Conservation (phyloP, 83 land plant genomes). For the Picea abies region DNA sequence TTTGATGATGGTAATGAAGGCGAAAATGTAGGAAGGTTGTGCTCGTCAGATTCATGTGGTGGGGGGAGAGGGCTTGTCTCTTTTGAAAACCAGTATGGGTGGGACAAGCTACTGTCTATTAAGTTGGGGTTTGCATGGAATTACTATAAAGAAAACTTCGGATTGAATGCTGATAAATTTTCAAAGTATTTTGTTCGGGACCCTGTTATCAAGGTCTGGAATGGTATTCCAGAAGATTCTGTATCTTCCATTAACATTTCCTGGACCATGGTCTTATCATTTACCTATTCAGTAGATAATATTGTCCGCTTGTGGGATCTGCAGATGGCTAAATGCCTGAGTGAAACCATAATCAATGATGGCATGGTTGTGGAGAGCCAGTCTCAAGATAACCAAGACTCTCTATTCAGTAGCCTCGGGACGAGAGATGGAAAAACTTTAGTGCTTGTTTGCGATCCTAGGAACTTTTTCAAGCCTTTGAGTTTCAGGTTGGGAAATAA, state of each 20-base stretch:
- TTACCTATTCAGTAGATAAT: not conserved
- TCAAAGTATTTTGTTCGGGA: not conserved
- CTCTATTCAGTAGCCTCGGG: not conserved
- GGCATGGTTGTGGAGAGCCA: not conserved
- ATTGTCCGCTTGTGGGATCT: not conserved
- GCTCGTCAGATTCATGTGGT: not conserved
- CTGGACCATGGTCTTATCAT: too few relatives aligned
- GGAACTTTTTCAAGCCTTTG: not conserved
- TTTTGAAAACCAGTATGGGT: not conserved
- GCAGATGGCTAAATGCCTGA: not conserved
- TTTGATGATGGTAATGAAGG: not conserved
- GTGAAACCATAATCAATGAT: not conserved
- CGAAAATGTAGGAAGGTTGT: not conserved
- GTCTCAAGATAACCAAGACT: not conserved
- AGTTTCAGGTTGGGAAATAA: not conserved
- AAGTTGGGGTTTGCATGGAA: not conserved
- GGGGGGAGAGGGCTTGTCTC: not conserved
- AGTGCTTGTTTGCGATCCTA: not conserved
- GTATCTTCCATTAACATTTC: not conserved
- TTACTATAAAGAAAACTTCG: not conserved
- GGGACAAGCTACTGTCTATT: not conserved
- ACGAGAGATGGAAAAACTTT: not conserved
- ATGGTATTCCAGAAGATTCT: not conserved
- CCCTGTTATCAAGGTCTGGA: not conserved
- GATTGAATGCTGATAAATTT: not conserved